Evolutionary conservation across 176 grass and related monocot genomes (phyloP), one percentile per base, ranked within the genome.

Genomic region (Rhynchospora breviuscula): DNA sequence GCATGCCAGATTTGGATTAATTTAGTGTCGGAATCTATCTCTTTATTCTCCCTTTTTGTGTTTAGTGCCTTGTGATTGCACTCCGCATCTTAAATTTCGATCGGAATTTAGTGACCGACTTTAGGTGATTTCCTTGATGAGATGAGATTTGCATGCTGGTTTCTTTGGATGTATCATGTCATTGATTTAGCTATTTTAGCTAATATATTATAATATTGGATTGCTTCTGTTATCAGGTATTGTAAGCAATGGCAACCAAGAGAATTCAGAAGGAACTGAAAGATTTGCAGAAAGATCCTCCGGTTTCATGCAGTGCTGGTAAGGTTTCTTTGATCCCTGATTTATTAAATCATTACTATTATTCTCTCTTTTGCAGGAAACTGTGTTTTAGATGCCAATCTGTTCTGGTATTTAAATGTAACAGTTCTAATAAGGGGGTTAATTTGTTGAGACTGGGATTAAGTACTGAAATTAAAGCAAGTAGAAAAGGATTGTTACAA

Each of bases 191-290:
- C n/a, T 12, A 63, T 51, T 46, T 80, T 33, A 18, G 21, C 46
- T n/a, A 18, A 62, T 29, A 29, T 29, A 29, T 1, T 29, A 29
- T 29, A 29, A 29, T 25, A 46, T 85, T 61, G 6, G 26, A 58
- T 43, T 67, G 54, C 5, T 56, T 23, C 15, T 44, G 44, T 73
- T 60, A 9, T 63, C 70, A 76, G 58, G 35, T 26, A 33, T 56
- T 59, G 14, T 22, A 48, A 78, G 35, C 67, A 85, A 86, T 86
- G 84, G 84, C 84, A 54, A 44, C 21, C 15, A 86, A 86, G 74
- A 86, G 84, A 60, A 86, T 86, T 80, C 74, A 80, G 76, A 80
- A 86, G 61, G 84, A 86, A 23, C 33, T 86, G 23, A 86, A 80
- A 44, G 74, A 86, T 52, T 67, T 86, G 46, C 56, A 67, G 60